phyloP scores from a whole-genome alignment of 1,139 yeast genomes.

The Maudiozyma humilis region DNA sequence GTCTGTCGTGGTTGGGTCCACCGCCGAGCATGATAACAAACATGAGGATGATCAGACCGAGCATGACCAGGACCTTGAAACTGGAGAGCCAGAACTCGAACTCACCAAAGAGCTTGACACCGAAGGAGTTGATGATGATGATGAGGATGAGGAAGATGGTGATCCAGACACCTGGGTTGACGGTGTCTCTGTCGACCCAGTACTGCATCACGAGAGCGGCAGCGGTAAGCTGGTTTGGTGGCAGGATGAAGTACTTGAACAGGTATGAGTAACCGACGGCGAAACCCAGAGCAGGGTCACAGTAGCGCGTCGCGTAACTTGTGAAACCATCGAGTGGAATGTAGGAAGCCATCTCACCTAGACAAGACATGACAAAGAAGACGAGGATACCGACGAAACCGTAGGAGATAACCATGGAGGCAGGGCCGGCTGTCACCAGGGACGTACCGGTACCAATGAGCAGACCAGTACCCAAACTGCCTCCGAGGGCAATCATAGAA shows the following conservation, averaged over 20 bases:
- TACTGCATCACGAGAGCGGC: conserved; percentile 35
- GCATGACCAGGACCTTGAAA: conserved; percentile 49
- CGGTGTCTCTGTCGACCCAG: conserved; percentile 42
- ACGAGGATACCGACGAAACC: conserved; percentile 55
- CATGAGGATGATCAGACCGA: conserved; percentile 45
- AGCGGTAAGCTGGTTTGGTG: conserved; percentile 51
- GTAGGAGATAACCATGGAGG: conserved; percentile 54
- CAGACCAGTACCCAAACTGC: conserved; percentile 57
- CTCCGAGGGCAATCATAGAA: conserved; percentile 62
- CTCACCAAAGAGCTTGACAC: conserved; percentile 55
- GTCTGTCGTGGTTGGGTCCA: conserved; percentile 46
- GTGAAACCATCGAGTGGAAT: conserved; percentile 67
- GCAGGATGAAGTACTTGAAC: conserved; percentile 54
- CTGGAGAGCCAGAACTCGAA: conserved; percentile 60
- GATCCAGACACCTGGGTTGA: conserved; percentile 49
- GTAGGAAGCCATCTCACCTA: conserved; percentile 71
- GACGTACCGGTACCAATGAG: conserved; percentile 65
- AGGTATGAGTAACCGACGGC: conserved; percentile 66
- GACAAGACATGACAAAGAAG: conserved; percentile 59
- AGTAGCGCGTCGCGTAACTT: conserved; percentile 59
- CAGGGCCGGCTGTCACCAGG: conserved; percentile 60
- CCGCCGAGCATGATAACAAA: conserved; percentile 52
- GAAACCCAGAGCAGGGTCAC: conserved; percentile 64
- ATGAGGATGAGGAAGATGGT: conserved; percentile 40
- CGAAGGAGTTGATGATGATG: conserved; percentile 45